Evolutionary conservation across 345 rosid genomes (phyloP), one percentile per base, ranked within the genome.

Genomic region (Aurinia saxatilis): DNA sequence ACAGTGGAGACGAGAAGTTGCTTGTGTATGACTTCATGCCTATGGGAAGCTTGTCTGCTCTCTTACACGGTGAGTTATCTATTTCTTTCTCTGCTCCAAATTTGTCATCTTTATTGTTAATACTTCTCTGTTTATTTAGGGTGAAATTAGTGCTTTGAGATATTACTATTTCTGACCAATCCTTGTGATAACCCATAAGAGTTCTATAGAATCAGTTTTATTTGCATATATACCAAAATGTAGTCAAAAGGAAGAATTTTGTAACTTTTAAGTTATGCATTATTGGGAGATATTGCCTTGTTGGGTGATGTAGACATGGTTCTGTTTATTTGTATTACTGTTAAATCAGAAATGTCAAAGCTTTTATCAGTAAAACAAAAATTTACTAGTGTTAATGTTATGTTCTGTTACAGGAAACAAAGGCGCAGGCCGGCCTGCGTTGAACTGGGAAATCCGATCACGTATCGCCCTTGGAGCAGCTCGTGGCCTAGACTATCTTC

Each of bases 11-110:
- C 51, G 99, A 95, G 81, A 95, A 95, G 80, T 92, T 95, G 54
- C 90, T 95, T 65, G 97, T 90, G 30, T 78, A 79, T 73, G 96
- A 95, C 81, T 95, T 84, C 85, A 84, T 95, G 99, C 70, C 93
- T 30, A 90, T 82, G 95, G 99, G 99, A 72, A 95, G 99, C 82
- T 79, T 95, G 65, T 95, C 99, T 51, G 96, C 99, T 30, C 95
- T 90, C 37, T 68, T 90, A 49, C 97, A 90, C 36, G 97, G 97
- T 90, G 35, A 81, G 29, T 10, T 65, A 48, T 52, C 25, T 36
- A 0, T 38, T 36, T 42, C 33, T 31, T 13, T 37, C 17, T 37
- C 48, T 48, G 64, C 41, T 16, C 2, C 6, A 12, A 13, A 10
- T 3, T 30, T 41, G 7, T 36, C 48, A 21, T 37, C 50, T 34